Base-by-base conservation (phyloP, 2,329 filamentous ascomycete species). In the Sphaceloma murrayae region DNA sequence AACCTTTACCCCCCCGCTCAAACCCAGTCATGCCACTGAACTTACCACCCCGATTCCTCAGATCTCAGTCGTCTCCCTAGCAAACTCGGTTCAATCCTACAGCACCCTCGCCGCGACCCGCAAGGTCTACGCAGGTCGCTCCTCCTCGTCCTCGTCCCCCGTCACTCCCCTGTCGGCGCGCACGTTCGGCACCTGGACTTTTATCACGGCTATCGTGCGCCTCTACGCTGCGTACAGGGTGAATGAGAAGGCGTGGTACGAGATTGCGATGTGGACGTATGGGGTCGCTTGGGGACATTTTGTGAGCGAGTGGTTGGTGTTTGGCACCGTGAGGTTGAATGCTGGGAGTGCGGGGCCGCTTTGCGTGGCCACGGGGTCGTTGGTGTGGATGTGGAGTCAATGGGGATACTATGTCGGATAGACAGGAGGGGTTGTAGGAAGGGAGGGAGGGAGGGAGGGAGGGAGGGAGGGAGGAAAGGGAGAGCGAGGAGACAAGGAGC, bases 101-200 rank as follows among this genome's bases (percentile, higher is more conserved):
- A 57, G 69, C 26, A 93, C 86, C 13, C 73, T 88, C 3, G 72
- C 79, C 62, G 93, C 85, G 67, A 87, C 87, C 5, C 78, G 80
- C n/a, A 82, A 85, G 61, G 77, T 96, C 58, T 98, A 96, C 70
- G 77, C 81, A 54, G 78, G 78, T 62, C 66, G 43, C 76, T 75
- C 66, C n/a, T n/a, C n/a, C n/a, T n/a, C n/a, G n/a, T n/a, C n/a
- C n/a, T n/a, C 17, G 3, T 64, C 67, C 48, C 72, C 62, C 63
- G 75, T 85, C 46, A 88, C 84, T 4, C 77, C 82, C 4, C 76
- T 94, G 21, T 80, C 79, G 8, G 80, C 80, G 18, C 80, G 85
- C 51, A 78, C 85, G 14, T 94, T 94, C 61, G 87, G 83, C 44
- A 91, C 85, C 21, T 95, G 87, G 80, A 93, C 88, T 0, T 73